These are phyloP conservation scores for Sphagnurus paluster DNA, from an alignment of 1,284 basidiomycete species.

Conservation along the genomic window DNA sequence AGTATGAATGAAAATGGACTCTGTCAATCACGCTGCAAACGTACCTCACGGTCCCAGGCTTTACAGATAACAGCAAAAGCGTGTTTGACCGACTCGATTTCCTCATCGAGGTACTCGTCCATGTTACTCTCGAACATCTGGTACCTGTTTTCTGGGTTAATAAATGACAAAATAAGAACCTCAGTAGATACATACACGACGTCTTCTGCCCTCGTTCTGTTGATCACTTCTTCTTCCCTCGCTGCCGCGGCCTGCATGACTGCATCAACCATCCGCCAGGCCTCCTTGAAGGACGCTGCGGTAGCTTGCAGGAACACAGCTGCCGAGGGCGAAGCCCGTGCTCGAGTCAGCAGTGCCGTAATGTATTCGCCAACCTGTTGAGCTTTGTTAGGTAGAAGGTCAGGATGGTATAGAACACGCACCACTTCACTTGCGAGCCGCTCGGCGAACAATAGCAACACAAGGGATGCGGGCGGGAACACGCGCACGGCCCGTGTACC, in stretches of 20 bases:
- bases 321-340: slow-evolving; percentile 63
- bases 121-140: slow-evolving; percentile 94
- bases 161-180: neutral
- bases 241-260: slow-evolving; percentile 57
- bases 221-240: slow-evolving; percentile 13
- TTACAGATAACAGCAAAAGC: slow-evolving; percentile 77
- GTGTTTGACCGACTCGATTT: slow-evolving; percentile 80
- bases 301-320: slow-evolving; percentile 82
- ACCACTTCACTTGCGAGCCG: slow-evolving; percentile 78
- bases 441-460: slow-evolving; percentile 76
- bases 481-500: slow-evolving; percentile 81
- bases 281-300: slow-evolving; percentile 87
- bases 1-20: neutral
- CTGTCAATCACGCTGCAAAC: slow-evolving; percentile 8
- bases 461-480: slow-evolving; percentile 78
- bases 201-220: slow-evolving; percentile 65
- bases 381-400: neutral
- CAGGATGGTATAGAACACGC: slow-evolving; percentile 26
- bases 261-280: slow-evolving; percentile 83
- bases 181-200: slow-evolving; percentile 59
- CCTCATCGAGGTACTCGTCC: slow-evolving; percentile 96
- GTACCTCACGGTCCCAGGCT: slow-evolving; percentile 75
- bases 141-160: slow-evolving; percentile 73
- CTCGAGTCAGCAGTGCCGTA: slow-evolving; percentile 72
- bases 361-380: slow-evolving; percentile 86